Conservation (phyloP, 2,329 filamentous ascomycete species). For the Simplicillium sp. region DNA sequence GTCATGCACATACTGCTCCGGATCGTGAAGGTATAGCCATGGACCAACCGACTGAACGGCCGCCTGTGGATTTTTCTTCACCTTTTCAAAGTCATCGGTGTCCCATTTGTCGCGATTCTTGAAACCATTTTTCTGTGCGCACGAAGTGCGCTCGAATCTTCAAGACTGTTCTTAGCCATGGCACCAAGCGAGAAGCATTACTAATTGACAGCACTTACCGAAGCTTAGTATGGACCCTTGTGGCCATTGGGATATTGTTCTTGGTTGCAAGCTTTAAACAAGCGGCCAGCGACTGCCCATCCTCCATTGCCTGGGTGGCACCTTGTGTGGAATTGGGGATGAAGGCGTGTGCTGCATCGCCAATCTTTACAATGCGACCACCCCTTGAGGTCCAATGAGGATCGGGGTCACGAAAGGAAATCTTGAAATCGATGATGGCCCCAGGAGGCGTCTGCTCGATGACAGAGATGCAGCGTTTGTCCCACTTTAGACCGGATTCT, state of each 20-base stretch:
- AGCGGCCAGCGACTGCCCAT: constrained; percentile 25
- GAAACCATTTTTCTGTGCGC: constrained; percentile 10
- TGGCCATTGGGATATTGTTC: constrained; percentile 18
- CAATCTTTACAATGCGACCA: constrained; percentile 24
- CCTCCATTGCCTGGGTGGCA: constrained; percentile 31
- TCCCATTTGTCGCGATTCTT: constrained; percentile 12
- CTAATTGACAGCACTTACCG: no score
- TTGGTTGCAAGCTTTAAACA: constrained; percentile 25
- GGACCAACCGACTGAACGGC: background rate
- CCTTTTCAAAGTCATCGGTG: constrained; percentile 10
- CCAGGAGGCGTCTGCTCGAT: constrained; percentile 9
- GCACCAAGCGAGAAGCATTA: no score
- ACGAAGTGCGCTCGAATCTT: constrained; percentile 10
- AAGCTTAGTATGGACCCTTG: constrained; percentile 17
- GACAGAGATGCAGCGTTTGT: background rate
- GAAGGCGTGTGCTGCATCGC: constrained; percentile 30
- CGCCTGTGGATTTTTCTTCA: constrained; percentile 3
- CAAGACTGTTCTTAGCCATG: no score
- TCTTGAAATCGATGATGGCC: constrained; percentile 26
- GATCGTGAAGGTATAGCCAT: constrained; percentile 15
- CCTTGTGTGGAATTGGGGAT: constrained; percentile 30
- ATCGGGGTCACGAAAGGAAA: constrained; percentile 29
- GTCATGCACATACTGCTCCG: constrained; percentile 20
- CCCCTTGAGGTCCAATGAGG: constrained; percentile 24
- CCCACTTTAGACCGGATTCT: background rate